These are phyloP conservation scores for Lenwebbia sp. DNA, from an alignment of 345 rosid genomes.

Conservation along the genomic window DNA sequence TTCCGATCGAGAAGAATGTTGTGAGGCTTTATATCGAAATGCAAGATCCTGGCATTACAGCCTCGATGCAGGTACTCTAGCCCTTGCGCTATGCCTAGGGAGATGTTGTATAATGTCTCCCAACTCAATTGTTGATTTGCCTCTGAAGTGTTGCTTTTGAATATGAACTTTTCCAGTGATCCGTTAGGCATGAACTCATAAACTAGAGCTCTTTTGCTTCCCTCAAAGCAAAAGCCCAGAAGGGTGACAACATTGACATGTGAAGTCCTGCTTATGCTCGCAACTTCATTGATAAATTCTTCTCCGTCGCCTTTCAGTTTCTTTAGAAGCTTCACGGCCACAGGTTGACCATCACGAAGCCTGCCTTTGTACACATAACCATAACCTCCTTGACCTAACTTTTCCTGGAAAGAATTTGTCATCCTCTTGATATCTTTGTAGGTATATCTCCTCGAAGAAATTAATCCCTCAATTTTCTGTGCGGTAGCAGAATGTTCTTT, in stretches of 20 bases:
- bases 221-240: neutral
- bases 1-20: neutral
- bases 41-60: neutral
- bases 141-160: neutral
- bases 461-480: neutral
- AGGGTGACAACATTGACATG: neutral
- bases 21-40: neutral
- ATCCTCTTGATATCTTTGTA: neutral
- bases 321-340: neutral
- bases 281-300: neutral
- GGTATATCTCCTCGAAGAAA: neutral
- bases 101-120: neutral
- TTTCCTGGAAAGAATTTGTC: neutral
- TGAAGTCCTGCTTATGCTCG: neutral
- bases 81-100: neutral
- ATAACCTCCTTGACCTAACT: neutral
- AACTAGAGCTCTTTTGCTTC: neutral
- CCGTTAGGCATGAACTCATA: neutral
- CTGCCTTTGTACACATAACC: neutral
- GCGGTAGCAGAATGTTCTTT: no score
- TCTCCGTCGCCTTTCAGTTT: neutral
- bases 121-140: neutral
- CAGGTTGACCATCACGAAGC: neutral
- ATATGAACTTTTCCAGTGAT: neutral
- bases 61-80: neutral